phyloP scores from a whole-genome alignment of 1,284 basidiomycete genomes.

The Crucibulum cyathiforme region DNA sequence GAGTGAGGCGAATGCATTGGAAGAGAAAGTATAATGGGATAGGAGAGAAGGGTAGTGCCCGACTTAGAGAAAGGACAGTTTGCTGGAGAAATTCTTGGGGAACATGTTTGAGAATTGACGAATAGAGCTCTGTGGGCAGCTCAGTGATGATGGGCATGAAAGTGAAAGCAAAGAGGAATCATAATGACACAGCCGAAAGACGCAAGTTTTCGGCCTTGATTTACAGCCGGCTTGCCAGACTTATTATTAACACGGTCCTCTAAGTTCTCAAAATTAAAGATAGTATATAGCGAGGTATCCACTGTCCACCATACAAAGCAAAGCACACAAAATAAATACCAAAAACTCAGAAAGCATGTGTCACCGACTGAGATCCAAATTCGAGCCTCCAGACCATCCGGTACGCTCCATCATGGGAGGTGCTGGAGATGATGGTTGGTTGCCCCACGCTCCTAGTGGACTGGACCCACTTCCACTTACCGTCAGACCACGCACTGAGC shows the following conservation, averaged over 20 bases:
- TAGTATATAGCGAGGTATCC: no score
- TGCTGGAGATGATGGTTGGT: conserved; percentile 35
- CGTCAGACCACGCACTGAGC: conserved; percentile 42
- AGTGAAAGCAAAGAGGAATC: conserved; percentile 17
- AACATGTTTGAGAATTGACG: conserved; percentile 54
- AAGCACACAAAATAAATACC: no score
- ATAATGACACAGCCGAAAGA: conserved; percentile 12
- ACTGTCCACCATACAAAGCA: no score
- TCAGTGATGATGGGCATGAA: conserved; percentile 15
- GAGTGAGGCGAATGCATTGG: conserved; percentile 50
- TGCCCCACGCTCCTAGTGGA: conserved; percentile 34
- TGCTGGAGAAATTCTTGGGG: conserved; percentile 44
- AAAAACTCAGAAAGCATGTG: no score
- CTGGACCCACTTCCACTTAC: conserved; percentile 23
- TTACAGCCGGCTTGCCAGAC: no score
- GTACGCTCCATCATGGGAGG: conserved; percentile 38
- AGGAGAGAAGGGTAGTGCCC: conserved; percentile 59
- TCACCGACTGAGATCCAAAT: conserved; percentile 43
- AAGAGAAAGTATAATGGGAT: conserved; percentile 61
- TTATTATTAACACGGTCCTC: no score
- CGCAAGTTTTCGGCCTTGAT: neutral
- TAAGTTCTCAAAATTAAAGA: no score
- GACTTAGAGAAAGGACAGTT: conserved; percentile 56
- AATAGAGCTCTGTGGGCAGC: conserved; percentile 69
- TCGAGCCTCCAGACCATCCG: conserved; percentile 43